Base-by-base conservation (phyloP, 78 protist species). In the Dictyostelium intermedium region DNA sequence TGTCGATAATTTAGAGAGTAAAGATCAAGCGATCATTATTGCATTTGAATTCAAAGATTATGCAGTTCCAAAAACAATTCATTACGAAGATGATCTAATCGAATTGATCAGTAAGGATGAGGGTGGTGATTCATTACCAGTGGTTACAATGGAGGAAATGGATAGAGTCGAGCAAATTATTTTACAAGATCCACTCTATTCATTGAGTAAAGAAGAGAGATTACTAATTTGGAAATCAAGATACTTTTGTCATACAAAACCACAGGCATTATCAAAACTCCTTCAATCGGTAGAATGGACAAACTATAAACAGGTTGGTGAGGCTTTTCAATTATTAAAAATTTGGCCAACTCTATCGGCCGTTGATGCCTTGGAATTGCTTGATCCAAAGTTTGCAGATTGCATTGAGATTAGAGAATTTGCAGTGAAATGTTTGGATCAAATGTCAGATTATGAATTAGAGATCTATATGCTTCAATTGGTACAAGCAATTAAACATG, bases 401-500 rank as follows among this genome's bases (percentile, higher is more conserved):
- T 70, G 77, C 8, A 16, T 86, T 10, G 35, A 47, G n/a, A 96
- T 98, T 45, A 77, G 99, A 6, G 98, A 79, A 30, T 94, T 35
- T 39, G 99, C 98, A 5, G 97, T 97, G 10, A 83, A 94, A 60
- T 83, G 96, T 41, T 92, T 98, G 20, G 96, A 93, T n/a, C 41
- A 20, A 16, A 34, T 98, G 47, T 7, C 85, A 11, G 97, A 98
- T 72, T 92, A 93, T 61, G 97, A 96, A 50, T 78, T 98, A 78
- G 97, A 35, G 18, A 41, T 79, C 35, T 97, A 73, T 34, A 82
- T 98, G 83, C 79, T 97, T 23, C 99, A 98, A 83, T 87, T 98
- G 63, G 97, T 97, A 8, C 98, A 98, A 82, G 96, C 95, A 2
- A 30, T 96, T 61, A 98, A 97, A 85, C 97, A 92, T 74, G 99